A percentile compares a stretch with the other conserved stretches of the same genome.
Conservation (phyloP, 257 asterid species). For the Solanum sejunctum region DNA sequence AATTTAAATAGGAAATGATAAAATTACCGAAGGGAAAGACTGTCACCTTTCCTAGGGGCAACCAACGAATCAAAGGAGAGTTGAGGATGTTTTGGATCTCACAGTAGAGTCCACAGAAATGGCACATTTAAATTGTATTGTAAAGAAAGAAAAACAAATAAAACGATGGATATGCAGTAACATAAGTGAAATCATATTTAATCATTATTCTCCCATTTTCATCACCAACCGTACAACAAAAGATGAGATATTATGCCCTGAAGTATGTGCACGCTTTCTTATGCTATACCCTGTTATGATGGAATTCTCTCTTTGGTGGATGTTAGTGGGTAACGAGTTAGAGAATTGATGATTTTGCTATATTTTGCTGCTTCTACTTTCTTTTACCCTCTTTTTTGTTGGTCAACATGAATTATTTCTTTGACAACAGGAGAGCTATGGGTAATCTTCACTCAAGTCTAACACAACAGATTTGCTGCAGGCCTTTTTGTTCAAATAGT, state of each 20-base stretch:
- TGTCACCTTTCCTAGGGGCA: no score
- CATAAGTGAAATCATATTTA: not conserved
- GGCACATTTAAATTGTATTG: not conserved
- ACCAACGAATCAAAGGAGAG: no score
- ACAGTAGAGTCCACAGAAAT: no score
- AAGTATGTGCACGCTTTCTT: not conserved
- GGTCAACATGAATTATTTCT: not conserved
- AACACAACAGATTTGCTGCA: conserved; percentile 33
- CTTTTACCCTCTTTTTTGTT: not conserved
- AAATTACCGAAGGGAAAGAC: no score
- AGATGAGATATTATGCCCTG: not conserved
- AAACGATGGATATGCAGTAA: not conserved
- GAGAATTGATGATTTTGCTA: not conserved
- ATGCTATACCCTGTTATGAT: not conserved
- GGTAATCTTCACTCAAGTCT: conserved; percentile 19
- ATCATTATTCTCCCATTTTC: not conserved
- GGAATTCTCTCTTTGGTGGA: not conserved
- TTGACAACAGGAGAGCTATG: conserved; percentile 30
- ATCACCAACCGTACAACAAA: not conserved
- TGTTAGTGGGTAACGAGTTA: not conserved
- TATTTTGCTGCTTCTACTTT: not conserved
- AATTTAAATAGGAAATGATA: no score
- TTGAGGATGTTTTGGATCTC: no score
- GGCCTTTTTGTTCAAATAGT: conserved; percentile 56
- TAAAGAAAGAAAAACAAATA: not conserved